Percentiles rank a stretch among this genome's conserved stretches.
phyloP scores from a whole-genome alignment of 2,329 filamentous ascomycete species.

The Penicillium sumatraense region DNA sequence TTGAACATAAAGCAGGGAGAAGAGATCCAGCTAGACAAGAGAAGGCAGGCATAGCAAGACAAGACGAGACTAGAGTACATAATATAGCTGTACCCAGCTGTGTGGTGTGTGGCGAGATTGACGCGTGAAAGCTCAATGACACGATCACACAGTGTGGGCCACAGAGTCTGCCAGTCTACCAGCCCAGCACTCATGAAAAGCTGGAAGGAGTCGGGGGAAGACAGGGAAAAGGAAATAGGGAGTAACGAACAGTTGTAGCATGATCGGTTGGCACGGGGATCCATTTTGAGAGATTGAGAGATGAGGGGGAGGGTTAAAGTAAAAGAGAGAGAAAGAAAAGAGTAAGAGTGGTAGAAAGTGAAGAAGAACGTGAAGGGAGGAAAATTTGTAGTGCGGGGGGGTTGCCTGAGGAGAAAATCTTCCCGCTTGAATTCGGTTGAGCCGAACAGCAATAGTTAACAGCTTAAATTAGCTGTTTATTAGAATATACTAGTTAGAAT shows the following conservation, averaged over 20 bases:
- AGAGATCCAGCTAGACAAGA: neutral
- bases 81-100: no score
- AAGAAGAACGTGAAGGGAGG: conserved; percentile 10
- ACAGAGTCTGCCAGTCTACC: neutral
- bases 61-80: no score
- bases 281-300: conserved; percentile 45
- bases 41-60: neutral
- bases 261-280: conserved; percentile 54
- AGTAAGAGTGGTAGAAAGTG: conserved; percentile 9
- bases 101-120: no score
- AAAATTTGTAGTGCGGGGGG: conserved; percentile 16
- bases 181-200: neutral
- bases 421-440: conserved; percentile 12
- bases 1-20: neutral
- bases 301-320: conserved; percentile 1
- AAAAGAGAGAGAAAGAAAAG: conserved; percentile 5
- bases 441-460: no score
- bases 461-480: no score
- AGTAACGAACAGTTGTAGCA: conserved; percentile 63
- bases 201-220: neutral
- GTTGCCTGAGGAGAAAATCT: conserved; percentile 23
- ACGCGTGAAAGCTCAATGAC: neutral
- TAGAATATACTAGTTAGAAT: no score
- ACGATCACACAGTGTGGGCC: neutral
- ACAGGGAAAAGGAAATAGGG: conserved; percentile 1